Conservation (phyloP, 1,284 basidiomycete genomes). For the Mycena citricolor region DNA sequence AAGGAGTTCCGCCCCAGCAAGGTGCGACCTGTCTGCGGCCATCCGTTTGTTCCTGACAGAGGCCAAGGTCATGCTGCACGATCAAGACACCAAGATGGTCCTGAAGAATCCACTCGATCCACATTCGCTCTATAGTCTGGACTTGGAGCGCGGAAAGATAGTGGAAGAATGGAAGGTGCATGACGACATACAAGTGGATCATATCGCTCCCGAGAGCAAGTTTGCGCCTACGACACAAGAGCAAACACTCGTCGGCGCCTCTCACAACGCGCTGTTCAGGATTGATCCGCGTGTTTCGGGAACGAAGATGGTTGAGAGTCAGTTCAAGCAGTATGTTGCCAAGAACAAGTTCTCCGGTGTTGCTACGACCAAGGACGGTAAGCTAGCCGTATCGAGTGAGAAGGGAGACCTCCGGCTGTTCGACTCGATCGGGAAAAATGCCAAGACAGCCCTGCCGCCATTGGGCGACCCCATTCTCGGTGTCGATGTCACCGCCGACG, state of each 20-base stretch:
- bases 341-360: slow-evolving; percentile 97
- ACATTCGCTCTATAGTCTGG: slow-evolving; percentile 90
- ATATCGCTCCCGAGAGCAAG: slow-evolving; percentile 92
- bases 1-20: slow-evolving; percentile 86
- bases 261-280: slow-evolving; percentile 94
- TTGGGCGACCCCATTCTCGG: slow-evolving; percentile 95
- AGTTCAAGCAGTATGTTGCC: slow-evolving; percentile 94
- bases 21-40: slow-evolving; percentile 42
- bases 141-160: slow-evolving; percentile 94
- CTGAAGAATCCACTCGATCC: slow-evolving; percentile 84
- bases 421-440: slow-evolving; percentile 97
- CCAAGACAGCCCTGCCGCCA: slow-evolving; percentile 97
- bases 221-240: slow-evolving; percentile 93
- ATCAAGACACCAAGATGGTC: slow-evolving; percentile 96
- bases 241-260: slow-evolving; percentile 91
- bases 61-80: slow-evolving; percentile 92
- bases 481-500: slow-evolving; percentile 92
- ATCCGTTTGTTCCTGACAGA: slow-evolving; percentile 9
- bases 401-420: slow-evolving; percentile 98
- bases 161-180: slow-evolving; percentile 99
- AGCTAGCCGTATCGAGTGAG: slow-evolving; percentile 91
- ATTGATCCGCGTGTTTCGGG: slow-evolving; percentile 94
- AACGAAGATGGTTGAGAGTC: slow-evolving; percentile 90
- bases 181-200: slow-evolving; percentile 82
- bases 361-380: slow-evolving; percentile 84